These are phyloP conservation scores for Solanum hybrid DNA, from an alignment of 305 asterid genomes.

Conservation along the genomic window DNA sequence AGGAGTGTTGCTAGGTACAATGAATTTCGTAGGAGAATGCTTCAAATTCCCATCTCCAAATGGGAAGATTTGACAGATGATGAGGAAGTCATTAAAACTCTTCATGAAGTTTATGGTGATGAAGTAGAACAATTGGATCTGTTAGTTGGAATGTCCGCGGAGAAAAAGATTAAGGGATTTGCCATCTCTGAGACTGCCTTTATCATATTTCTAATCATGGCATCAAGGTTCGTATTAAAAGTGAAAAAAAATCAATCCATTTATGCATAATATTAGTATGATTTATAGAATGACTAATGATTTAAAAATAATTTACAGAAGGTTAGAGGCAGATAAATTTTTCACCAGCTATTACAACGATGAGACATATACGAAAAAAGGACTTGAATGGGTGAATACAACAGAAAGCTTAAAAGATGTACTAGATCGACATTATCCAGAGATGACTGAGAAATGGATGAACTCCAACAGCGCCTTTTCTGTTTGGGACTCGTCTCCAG, in stretches of 20 bases:
- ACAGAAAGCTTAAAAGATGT: slow-evolving; percentile 52
- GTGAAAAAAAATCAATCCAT: not conserved
- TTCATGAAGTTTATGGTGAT: slow-evolving; percentile 37
- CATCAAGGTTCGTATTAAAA: slow-evolving; percentile 25
- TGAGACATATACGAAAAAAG: slow-evolving; percentile 42
- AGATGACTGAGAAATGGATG: slow-evolving; percentile 49
- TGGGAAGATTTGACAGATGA: slow-evolving; percentile 57
- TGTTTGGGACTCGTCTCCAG: slow-evolving; percentile 46
- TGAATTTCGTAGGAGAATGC: slow-evolving; percentile 35
- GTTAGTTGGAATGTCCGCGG: slow-evolving; percentile 46
- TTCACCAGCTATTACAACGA: slow-evolving; percentile 52
- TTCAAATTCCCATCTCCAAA: slow-evolving; percentile 45
- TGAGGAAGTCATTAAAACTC: slow-evolving; percentile 25
- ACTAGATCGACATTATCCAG: slow-evolving; percentile 45
- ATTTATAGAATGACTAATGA: not conserved
- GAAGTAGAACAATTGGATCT: slow-evolving; percentile 49
- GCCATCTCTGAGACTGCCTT: slow-evolving; percentile 64
- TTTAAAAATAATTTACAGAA: slow-evolving; percentile 15
- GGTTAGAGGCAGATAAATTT: slow-evolving; percentile 49
- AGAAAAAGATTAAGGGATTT: slow-evolving; percentile 49
- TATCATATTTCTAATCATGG: slow-evolving; percentile 47
- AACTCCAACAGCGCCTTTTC: slow-evolving; percentile 51
- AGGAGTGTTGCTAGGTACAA: slow-evolving; percentile 55
- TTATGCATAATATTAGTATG: not conserved
- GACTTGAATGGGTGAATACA: slow-evolving; percentile 54